Evolutionary conservation across 225 moss, liverwort and hornwort genomes (phyloP).

Genomic region (Physcomitrellopsis africana): DNA sequence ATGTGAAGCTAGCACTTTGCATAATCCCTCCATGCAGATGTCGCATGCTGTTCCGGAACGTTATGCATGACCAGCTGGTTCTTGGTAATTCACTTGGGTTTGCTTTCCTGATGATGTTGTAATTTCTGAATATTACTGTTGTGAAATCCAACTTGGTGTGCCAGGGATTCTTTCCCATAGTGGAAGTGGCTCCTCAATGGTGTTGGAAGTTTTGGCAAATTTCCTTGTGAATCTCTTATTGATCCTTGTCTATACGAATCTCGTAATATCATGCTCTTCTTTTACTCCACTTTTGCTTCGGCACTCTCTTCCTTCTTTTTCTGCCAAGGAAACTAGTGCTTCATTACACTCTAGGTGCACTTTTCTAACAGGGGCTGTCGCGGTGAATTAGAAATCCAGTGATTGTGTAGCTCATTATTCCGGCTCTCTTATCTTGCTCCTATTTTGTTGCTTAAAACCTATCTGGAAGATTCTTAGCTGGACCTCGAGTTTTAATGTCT

Average conservation of each 20-base stretch:
- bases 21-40: no score
- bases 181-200: background rate
- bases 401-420: slow-evolving; percentile 8
- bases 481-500: background rate
- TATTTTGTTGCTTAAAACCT: background rate
- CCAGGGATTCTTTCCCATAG: background rate
- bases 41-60: no score
- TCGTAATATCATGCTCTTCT: background rate
- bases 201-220: background rate
- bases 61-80: no score
- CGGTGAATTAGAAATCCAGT: background rate
- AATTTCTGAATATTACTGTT: background rate
- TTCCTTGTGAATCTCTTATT: background rate
- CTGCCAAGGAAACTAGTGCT: background rate
- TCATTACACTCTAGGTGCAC: background rate
- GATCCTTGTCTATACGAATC: background rate
- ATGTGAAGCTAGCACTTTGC: no score
- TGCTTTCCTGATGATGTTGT: background rate
- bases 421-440: slow-evolving; percentile 9
- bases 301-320: background rate
- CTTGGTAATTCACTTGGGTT: background rate
- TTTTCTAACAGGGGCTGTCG: background rate
- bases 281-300: background rate
- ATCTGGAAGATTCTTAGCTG: background rate
- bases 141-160: slow-evolving; percentile 4